Conservation (phyloP, 139 green algal species). For the Chlamydomonas eustigma region DNA sequence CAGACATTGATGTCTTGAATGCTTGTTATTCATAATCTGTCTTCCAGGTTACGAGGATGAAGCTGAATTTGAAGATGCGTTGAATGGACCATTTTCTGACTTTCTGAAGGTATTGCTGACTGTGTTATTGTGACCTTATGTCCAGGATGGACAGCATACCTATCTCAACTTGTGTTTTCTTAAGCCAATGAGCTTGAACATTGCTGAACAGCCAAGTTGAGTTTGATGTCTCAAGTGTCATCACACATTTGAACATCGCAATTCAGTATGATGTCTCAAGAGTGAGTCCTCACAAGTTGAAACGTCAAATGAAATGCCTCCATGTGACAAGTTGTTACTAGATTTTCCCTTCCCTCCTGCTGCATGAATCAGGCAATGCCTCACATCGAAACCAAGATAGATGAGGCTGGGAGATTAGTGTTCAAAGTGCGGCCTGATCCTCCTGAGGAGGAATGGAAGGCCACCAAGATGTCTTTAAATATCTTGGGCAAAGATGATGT, state of each 20-base stretch:
- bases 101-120: conserved; percentile 54
- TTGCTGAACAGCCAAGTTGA: too few species aligned
- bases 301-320: too few species aligned
- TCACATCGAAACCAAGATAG: conserved; percentile 43
- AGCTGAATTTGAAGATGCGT: conserved; percentile 66
- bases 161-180: too few species aligned
- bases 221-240: too few species aligned
- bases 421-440: conserved; percentile 40
- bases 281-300: too few species aligned
- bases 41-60: conserved; percentile 57
- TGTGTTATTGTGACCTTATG: too few species aligned
- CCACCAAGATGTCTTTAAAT: conserved; percentile 37
- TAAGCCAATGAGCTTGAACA: too few species aligned
- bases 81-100: conserved; percentile 50
- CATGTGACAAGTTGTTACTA: background rate
- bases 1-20: background rate
- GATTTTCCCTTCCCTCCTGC: background rate
- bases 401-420: conserved; percentile 27
- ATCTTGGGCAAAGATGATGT: conserved; percentile 31
- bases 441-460: conserved; percentile 32
- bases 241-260: too few species aligned
- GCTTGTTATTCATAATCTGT: background rate
- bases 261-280: too few species aligned
- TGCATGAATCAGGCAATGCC: conserved; percentile 35
- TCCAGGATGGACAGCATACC: too few species aligned